A percentile compares a stretch with the other conserved stretches of the same genome.
phyloP scores from a whole-genome alignment of 495 filamentous ascomycete species.

The Collariella sp. region DNA sequence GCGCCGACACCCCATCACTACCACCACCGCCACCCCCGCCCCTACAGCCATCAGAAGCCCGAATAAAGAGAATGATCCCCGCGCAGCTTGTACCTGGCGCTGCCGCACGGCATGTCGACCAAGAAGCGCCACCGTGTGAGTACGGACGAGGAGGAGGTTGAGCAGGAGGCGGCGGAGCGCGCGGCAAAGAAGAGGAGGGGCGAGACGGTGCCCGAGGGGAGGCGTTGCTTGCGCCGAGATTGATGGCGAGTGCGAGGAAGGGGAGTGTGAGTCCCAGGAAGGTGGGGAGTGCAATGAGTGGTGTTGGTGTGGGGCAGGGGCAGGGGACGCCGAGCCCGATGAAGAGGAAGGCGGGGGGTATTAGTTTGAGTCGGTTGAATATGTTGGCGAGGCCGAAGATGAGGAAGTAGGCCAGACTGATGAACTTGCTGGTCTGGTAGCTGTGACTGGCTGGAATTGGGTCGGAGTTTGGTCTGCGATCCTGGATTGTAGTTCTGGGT shows the following conservation, averaged over 20 bases:
- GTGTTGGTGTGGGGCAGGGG: no score
- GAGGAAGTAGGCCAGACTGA: slow-evolving; percentile 28
- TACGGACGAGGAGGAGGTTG: slow-evolving; percentile 41
- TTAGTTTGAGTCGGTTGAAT: slow-evolving; percentile 44
- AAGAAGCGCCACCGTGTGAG: slow-evolving; percentile 59
- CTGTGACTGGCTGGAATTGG: neutral
- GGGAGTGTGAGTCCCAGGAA: slow-evolving; percentile 1
- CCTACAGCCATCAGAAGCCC: slow-evolving; percentile 5
- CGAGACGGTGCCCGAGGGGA: slow-evolving; percentile 42
- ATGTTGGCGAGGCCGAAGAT: slow-evolving; percentile 47
- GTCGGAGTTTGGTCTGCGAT: neutral
- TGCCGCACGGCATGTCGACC: slow-evolving; percentile 62
- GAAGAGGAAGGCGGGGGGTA: slow-evolving; percentile 37
- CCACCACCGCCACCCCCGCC: neutral
- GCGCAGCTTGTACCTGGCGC: slow-evolving; percentile 16
- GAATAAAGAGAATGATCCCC: slow-evolving; percentile 46
- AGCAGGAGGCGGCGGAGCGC: slow-evolving; percentile 33
- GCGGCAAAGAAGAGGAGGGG: slow-evolving; percentile 40
- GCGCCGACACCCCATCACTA: slow-evolving; percentile 3
- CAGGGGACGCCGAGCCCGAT: slow-evolving; percentile 32
- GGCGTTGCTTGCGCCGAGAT: slow-evolving; percentile 35
- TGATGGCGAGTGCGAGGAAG: slow-evolving; percentile 22
- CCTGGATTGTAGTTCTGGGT: neutral
- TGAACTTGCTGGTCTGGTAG: neutral
- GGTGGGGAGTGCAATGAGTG: no score